Evolutionary conservation across 2,329 filamentous ascomycete genomes (phyloP), one percentile per base, ranked within the genome.

Genomic region (Mycosphaerella sp.): DNA sequence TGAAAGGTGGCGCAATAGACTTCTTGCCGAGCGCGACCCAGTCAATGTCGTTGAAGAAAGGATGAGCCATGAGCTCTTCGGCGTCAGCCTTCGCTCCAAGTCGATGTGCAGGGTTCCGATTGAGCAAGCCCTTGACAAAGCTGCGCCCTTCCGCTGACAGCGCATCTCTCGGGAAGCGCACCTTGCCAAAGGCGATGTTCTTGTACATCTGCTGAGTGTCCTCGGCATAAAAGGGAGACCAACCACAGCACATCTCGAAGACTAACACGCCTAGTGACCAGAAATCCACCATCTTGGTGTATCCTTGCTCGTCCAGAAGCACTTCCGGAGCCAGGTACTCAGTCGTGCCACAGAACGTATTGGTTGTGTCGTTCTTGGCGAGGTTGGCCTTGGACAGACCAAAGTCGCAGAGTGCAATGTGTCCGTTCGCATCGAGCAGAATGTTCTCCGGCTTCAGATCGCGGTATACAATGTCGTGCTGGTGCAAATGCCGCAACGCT

Each of bases 141-240:
- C 95, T 97, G 53, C 93, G 82, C 53, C 93, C 93, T 70, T 98
- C 93, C 36, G 89, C 86, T 55, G 89, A 96, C 28, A 98, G 75
- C 1, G 93, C 95, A 69, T 98, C 93, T 59, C 90, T 82, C 6
- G 93, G 93, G 70, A 98, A 98, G 55, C 93, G 81, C 52, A 98
- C 93, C 69, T 98, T 98, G 67, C 93, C 93, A 66, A 98, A 98
- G 0, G 93, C 93, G 68, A 98, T 98, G 74, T 98, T 98, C 77
- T 98, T 98, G 77, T 98, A 98, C 93, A 98, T 98, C 70, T 98
- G 93, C 71, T 98, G 93, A 0, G 93, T 98, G 66, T 98, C 93
- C 66, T 98, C 93, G 50, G 93, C 93, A 63, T 97, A 98, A 73
- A 98, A 98, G 0, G 93, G 93, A 64, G 89, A 96, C 93, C 93